Conservation (phyloP, 257 asterid genomes). For the Solanum virginianum region DNA sequence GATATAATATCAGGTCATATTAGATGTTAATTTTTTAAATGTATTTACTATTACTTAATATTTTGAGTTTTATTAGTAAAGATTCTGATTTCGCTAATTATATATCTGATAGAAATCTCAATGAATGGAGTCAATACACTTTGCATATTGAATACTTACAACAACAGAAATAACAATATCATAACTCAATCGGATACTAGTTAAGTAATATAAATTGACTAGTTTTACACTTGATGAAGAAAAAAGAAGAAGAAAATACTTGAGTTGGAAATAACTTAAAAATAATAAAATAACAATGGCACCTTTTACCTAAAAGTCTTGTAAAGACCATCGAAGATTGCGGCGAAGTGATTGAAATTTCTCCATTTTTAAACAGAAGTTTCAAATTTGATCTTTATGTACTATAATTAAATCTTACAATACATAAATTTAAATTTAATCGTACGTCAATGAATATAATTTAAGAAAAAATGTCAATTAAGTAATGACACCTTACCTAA, state of each 20-base stretch:
- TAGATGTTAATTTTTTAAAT: background rate
- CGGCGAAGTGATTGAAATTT: fast-evolving
- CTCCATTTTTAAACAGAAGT: background rate
- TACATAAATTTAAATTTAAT: background rate
- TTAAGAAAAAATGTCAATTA: too few relatives aligned
- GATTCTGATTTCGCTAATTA: fast-evolving
- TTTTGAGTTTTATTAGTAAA: fast-evolving
- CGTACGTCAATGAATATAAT: too few relatives aligned
- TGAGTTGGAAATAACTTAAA: too few relatives aligned
- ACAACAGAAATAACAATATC: background rate
- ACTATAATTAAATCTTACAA: background rate
- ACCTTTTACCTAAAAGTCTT: background rate
- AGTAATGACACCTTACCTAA: background rate
- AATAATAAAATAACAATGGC: background rate
- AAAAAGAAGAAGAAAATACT: too few relatives aligned
- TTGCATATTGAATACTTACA: background rate
- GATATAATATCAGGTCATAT: fast-evolving
- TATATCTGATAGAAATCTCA: background rate
- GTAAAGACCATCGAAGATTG: background rate
- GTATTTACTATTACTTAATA: background rate
- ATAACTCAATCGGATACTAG: background rate
- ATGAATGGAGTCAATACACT: background rate
- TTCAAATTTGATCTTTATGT: fast-evolving
- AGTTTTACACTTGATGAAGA: background rate
- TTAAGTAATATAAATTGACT: background rate